Conservation (phyloP, 116 monocot species). For the Phalaenopsis hybrid region DNA sequence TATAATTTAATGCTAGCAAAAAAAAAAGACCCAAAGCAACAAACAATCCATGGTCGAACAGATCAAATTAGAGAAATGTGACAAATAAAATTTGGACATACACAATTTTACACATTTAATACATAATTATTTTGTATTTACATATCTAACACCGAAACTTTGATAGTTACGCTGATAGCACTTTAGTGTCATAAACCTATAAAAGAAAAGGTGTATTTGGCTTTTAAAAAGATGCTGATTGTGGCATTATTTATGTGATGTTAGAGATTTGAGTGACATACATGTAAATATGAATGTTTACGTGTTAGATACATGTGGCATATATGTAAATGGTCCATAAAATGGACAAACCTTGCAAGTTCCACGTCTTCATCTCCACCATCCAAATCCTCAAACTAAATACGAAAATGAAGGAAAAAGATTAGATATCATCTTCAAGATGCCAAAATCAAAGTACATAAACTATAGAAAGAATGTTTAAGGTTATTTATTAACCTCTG, state of each 20-base stretch:
- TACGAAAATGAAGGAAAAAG: not conserved
- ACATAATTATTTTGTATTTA: not conserved
- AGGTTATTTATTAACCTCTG: conserved; percentile 9
- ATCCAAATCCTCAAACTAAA: conserved; percentile 42
- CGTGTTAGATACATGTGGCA: too few relatives aligned
- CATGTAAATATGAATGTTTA: too few relatives aligned
- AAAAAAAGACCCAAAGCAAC: not conserved
- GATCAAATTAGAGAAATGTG: not conserved
- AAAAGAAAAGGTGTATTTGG: too few relatives aligned
- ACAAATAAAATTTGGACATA: not conserved
- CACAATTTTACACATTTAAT: not conserved
- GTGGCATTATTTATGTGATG: too few relatives aligned
- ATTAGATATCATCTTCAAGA: conserved; percentile 5
- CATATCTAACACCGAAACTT: too few relatives aligned
- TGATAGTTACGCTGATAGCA: too few relatives aligned
- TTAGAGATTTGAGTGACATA: too few relatives aligned
- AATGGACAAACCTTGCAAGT: conserved; percentile 32
- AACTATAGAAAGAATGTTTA: conserved; percentile 3
- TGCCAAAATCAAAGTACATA: not conserved
- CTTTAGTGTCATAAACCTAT: too few relatives aligned
- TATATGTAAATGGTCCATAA: not conserved
- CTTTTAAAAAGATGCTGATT: too few relatives aligned
- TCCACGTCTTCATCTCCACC: conserved; percentile 30
- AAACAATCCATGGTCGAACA: not conserved
- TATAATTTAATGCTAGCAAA: not conserved